Base-by-base conservation (phyloP, 2,329 filamentous ascomycete species). In the Aureobasidium melanogenum region DNA sequence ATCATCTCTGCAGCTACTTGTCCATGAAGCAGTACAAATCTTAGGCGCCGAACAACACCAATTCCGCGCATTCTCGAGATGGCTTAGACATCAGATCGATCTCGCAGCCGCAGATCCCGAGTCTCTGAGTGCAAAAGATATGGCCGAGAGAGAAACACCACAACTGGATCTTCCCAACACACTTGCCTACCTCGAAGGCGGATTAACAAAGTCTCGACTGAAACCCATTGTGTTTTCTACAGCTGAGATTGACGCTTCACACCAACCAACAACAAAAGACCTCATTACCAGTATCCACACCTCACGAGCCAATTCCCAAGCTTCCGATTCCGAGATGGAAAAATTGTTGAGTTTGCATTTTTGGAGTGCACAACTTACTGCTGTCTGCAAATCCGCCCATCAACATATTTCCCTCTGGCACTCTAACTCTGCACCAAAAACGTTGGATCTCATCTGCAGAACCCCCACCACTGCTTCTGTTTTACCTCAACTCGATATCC, bases 1-100 rank as follows among this genome's bases (percentile, higher is more conserved):
- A 30, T 84, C 88, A 62, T 89, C 86, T 64, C 78, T 97, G n/a
- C 85, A 84, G 48, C 77, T 96, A 4, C 79, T 92, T 0, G 85
- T 85, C 0, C 86, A 96, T 70, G 88, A 86, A 59, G 81, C 93
- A 1, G 77, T 96, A 15, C 78, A 86, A 5, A 80, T 86, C 60
- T 82, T 87, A 30, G 86, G 88, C 69, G 84, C 88, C 60, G 93
- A 97, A 73, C 82, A 93, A 17, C 82, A 86, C 28, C 82, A 91
- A 54, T 97, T 96, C 68, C 72, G 77, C 2, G 81, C 84, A 5
- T 97, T 97, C 70, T 92, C 89, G 0, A 80, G 81, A 58, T 97
- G 93, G 93, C 77, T 97, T 55, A 85, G 87, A 36, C 83, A 91
- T 68, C 86, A 92, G 68, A 93, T 96, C 62, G 89, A 95, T 65